These are phyloP conservation scores for Dichomitus squalens DNA, from an alignment of 1,284 basidiomycete species.

Conservation along the genomic window DNA sequence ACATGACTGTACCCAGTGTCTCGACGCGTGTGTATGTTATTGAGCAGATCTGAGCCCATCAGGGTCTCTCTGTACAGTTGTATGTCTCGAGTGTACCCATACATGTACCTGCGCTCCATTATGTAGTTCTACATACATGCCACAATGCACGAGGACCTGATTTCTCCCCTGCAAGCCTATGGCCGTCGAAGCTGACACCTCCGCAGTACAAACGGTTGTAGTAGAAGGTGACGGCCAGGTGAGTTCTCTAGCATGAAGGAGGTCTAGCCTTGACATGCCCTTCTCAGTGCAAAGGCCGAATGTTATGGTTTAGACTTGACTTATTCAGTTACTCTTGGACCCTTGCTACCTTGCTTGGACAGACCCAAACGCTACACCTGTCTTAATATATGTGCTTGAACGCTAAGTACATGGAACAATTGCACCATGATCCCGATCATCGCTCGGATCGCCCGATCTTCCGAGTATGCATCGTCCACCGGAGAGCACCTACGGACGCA, in stretches of 20 bases:
- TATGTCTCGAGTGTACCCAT: neutral
- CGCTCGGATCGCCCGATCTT: neutral
- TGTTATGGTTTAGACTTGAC: no score
- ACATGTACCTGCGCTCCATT: neutral
- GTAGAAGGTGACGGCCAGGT: neutral
- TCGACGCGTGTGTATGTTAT: slow-evolving; percentile 2
- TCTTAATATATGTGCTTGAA: neutral
- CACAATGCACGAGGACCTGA: neutral
- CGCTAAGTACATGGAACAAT: neutral
- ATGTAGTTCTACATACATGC: slow-evolving; percentile 1
- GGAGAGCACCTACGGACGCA: no score
- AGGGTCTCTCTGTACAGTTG: slow-evolving; percentile 3
- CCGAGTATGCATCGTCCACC: neutral
- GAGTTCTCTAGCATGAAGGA: no score
- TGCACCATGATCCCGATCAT: neutral
- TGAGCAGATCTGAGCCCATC: slow-evolving; percentile 4
- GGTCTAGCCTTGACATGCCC: no score
- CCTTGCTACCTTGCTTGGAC: neutral
- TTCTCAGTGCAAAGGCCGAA: no score
- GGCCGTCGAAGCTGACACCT: neutral
- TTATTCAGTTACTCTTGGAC: no score
- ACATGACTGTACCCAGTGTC: neutral
- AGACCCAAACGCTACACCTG: neutral
- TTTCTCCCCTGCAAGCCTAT: neutral
- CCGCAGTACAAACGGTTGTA: no score